These are phyloP conservation scores for Geotrichum europaeum DNA, from an alignment of 1,139 yeast genomes.

Conservation along the genomic window DNA sequence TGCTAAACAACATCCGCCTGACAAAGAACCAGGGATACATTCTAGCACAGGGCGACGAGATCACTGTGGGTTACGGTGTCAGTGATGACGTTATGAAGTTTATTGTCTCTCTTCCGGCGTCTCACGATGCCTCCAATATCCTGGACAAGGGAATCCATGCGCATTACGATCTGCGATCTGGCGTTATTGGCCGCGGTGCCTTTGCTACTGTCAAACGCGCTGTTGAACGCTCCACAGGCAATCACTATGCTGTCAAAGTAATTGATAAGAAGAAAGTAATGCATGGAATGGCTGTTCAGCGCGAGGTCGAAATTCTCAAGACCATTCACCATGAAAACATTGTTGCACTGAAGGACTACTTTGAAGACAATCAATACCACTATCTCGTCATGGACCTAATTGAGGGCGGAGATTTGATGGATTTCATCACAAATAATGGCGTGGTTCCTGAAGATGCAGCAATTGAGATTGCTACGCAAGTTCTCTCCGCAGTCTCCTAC, in stretches of 20 bases:
- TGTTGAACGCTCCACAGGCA: constrained; percentile 76
- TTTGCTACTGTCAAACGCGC: constrained; percentile 94
- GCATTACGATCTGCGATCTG: constrained; percentile 73
- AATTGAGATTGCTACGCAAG: constrained; percentile 76
- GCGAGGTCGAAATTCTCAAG: constrained; percentile 77
- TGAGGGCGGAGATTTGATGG: constrained; percentile 98
- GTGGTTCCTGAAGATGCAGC: constrained; percentile 88
- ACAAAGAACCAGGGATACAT: constrained; percentile 79
- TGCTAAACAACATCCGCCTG: constrained; percentile 64
- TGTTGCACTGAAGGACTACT: constrained; percentile 74
- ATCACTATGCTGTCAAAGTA: constrained; percentile 83
- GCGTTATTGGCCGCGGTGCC: constrained; percentile 92
- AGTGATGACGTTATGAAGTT: constrained; percentile 68
- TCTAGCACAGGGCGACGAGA: constrained; percentile 85
- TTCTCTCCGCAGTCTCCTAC: constrained; percentile 74
- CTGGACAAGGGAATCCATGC: constrained; percentile 45
- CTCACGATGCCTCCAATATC: constrained; percentile 16
- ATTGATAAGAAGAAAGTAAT: constrained; percentile 79
- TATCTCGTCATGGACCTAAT: constrained; percentile 93
- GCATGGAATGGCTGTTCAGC: constrained; percentile 72
- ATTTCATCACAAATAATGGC: constrained; percentile 84
- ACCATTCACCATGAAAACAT: constrained; percentile 78
- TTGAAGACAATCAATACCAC: constrained; percentile 73
- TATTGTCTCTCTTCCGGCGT: constrained; percentile 54
- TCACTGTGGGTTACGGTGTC: constrained; percentile 85